These are phyloP conservation scores for Kentomonas sorsogonicus DNA, from an alignment of 208 protist species.

Conservation along the genomic window DNA sequence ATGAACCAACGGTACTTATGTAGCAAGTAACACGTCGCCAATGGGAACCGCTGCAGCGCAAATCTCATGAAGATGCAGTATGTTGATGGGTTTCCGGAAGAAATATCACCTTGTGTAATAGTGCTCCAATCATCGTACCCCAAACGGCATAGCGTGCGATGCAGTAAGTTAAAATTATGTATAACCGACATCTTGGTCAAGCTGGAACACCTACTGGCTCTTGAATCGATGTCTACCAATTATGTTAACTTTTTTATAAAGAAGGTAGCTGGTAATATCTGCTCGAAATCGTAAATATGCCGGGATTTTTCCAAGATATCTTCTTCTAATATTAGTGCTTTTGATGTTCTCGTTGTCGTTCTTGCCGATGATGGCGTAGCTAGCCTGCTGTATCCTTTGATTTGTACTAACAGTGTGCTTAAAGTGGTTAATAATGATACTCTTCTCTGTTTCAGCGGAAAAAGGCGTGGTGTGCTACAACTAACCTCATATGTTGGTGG, in stretches of 20 bases:
- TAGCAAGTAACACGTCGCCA: constrained; percentile 21
- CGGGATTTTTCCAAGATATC: too few relatives aligned
- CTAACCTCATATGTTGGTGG: neutral
- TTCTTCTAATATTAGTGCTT: too few relatives aligned
- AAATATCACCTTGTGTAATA: constrained; percentile 32
- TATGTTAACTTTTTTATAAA: too few relatives aligned
- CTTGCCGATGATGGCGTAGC: too few relatives aligned
- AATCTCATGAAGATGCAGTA: constrained; percentile 46
- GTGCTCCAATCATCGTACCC: constrained; percentile 34
- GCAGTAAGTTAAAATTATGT: constrained; percentile 26
- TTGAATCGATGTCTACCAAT: too few relatives aligned
- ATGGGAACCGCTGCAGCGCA: constrained; percentile 25
- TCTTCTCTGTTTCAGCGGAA: neutral
- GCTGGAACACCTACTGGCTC: too few relatives aligned
- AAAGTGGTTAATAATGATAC: too few relatives aligned
- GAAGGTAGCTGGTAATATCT: too few relatives aligned
- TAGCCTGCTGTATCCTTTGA: too few relatives aligned
- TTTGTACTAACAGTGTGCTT: too few relatives aligned
- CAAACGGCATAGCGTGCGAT: constrained; percentile 33
- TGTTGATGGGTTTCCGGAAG: constrained; percentile 32
- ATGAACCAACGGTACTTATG: constrained; percentile 40
- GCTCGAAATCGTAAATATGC: too few relatives aligned
- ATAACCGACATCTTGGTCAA: constrained; percentile 17
- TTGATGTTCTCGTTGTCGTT: too few relatives aligned
- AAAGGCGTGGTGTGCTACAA: neutral